phyloP scores from a whole-genome alignment of 306 rosid species.

The Cicer judaicum region DNA sequence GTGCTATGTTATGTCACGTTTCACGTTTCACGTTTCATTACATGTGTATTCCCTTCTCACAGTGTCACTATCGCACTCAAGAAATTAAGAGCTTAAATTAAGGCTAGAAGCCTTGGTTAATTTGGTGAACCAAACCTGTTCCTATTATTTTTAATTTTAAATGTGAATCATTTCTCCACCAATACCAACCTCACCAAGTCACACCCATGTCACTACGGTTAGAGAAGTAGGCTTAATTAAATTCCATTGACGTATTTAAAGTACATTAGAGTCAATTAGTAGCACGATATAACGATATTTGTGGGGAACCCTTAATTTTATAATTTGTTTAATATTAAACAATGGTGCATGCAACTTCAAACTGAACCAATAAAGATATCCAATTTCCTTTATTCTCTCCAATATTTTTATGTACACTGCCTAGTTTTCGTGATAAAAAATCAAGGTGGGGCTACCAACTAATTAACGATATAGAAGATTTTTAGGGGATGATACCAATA shows the following conservation, averaged over 20 bases:
- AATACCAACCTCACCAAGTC: conserved; percentile 79
- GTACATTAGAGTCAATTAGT: conserved; percentile 3
- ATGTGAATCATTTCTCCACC: neutral
- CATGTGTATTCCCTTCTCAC: conserved; percentile 7
- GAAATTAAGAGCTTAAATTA: conserved; percentile 28
- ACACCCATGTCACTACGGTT: conserved; percentile 56
- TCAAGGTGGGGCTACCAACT: conserved; percentile 69
- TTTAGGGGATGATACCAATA: conserved; percentile 43
- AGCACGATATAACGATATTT: conserved; percentile 7
- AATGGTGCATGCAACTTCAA: conserved; percentile 25
- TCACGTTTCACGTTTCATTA: too few species aligned
- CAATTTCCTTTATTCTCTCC: neutral
- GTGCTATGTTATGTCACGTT: too few species aligned
- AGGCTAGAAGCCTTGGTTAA: conserved; percentile 47
- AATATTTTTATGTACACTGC: neutral
- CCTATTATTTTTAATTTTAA: neutral
- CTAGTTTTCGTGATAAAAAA: conserved; percentile 45
- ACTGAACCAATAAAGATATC: conserved; percentile 43
- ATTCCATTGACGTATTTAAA: conserved; percentile 50
- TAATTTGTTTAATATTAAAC: neutral
- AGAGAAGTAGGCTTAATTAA: conserved; percentile 70
- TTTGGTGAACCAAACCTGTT: conserved; percentile 87
- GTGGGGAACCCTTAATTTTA: conserved; percentile 43
- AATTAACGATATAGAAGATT: conserved; percentile 16
- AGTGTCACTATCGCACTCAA: conserved; percentile 24